A percentile compares a stretch with the other conserved stretches of the same genome.
phyloP scores from a whole-genome alignment of 495 filamentous ascomycete species.

The Xylaria sp. region DNA sequence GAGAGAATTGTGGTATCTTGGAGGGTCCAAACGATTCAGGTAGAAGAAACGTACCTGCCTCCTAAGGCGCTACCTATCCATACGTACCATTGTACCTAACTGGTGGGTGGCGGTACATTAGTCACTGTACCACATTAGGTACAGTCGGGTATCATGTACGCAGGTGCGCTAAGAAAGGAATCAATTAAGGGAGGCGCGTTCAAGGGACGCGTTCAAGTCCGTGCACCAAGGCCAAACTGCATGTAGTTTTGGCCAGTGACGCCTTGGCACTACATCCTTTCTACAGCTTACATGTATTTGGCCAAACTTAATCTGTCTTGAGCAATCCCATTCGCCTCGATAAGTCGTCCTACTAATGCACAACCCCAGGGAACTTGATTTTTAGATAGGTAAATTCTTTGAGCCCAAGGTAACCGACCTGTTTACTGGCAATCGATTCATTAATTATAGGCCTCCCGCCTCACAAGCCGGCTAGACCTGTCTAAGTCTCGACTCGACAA shows the following conservation, averaged over 20 bases:
- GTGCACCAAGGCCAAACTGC: slow-evolving; percentile 12
- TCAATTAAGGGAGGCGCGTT: slow-evolving; percentile 19
- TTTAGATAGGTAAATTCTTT: neutral
- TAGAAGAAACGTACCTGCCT: no score
- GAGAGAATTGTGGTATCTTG: neutral
- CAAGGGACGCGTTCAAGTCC: slow-evolving; percentile 10
- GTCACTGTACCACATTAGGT: no score
- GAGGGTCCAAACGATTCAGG: no score
- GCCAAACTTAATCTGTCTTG: neutral
- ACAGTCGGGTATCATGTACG: no score
- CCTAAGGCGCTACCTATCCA: neutral
- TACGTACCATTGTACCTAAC: neutral
- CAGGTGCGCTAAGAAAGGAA: neutral
- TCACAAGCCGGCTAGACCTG: neutral
- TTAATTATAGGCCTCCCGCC: neutral
- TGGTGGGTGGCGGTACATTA: neutral
- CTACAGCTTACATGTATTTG: neutral
- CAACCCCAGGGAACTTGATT: neutral
- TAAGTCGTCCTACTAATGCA: neutral
- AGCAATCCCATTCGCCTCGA: neutral
- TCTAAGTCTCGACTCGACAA: neutral
- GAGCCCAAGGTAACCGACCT: neutral
- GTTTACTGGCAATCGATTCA: neutral
- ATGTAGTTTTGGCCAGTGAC: slow-evolving; percentile 3
- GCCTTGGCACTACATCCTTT: slow-evolving; percentile 5